Evolutionary conservation across 495 filamentous ascomycete species (phyloP), one percentile per base, ranked within the genome.

Genomic region (Penicillium diatomitis): DNA sequence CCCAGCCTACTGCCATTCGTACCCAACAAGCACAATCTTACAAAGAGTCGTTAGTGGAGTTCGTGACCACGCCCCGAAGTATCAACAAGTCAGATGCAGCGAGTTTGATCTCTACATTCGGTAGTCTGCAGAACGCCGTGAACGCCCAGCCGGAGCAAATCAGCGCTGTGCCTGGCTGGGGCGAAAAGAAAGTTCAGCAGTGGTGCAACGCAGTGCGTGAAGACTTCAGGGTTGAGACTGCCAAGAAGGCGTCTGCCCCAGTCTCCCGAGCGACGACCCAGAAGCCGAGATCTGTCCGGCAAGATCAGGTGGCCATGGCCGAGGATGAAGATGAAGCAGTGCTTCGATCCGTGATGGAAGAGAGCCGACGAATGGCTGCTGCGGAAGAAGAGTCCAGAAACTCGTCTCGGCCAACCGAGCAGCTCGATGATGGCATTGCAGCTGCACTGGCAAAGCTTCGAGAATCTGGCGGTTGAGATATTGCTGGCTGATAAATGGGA

Each of bases 41-140:
- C 56, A 76, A 81, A n/a, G 87, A 95, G 49, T 84, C 84, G 37
- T 70, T 99, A 37, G 82, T 90, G n/a, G 92, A 96, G 57, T 95
- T 97, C 59, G 82, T 96, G 34, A 97, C 94, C 0, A 80, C 84
- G 4, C 90, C 94, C 6, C 73, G 90, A 44, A 86, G 82, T 32
- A 83, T 99, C 56, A 99, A 96, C 64, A 96, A 95, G 64, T 87
- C 90, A 4, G 91, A 99, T 66, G 87, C 94, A 0, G 81, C 95
- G 3, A 84, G 85, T 36, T 69, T 97, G 36, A 87, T 96, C 5
- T 82, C 84, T 34, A 86, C 82, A 10, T 97, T 96, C 70, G 94
- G 94, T 4, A 91, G 83, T 47, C 62, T 97, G 32, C 79, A 84
- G 56, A 84, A 85, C 28, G 92, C 91, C 0, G 70, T 97, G 33